Evolutionary conservation across 2,329 filamentous ascomycete genomes (phyloP).

Genomic region (Fusarium sp.): DNA sequence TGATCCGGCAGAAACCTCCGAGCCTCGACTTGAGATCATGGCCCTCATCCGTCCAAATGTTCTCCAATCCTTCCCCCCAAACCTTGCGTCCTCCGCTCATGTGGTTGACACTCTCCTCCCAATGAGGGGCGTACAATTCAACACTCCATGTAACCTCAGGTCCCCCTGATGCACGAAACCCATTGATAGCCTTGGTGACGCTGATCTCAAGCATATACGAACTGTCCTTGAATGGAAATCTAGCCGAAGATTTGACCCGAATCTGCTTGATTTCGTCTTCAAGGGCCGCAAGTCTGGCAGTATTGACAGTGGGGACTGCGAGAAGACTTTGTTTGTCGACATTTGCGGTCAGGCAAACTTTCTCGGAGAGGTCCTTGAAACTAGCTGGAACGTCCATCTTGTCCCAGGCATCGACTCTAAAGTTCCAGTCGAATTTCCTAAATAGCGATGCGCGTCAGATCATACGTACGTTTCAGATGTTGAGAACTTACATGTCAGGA

Average conservation of each 20-base stretch:
- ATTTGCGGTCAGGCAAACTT: slow-evolving; percentile 33
- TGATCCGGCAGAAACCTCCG: slow-evolving; percentile 45
- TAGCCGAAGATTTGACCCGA: slow-evolving; percentile 44
- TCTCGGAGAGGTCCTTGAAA: slow-evolving; percentile 38
- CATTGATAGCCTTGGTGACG: slow-evolving; percentile 46
- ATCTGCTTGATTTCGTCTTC: slow-evolving; percentile 32
- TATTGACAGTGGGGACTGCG: slow-evolving; percentile 26
- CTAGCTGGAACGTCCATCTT: slow-evolving; percentile 29
- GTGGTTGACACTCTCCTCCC: slow-evolving; percentile 53
- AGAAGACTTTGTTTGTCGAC: slow-evolving; percentile 18
- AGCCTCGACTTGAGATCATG: slow-evolving; percentile 45
- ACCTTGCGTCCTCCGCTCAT: slow-evolving; percentile 44
- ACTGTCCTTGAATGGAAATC: slow-evolving; percentile 48
- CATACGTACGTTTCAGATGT: too few relatives aligned
- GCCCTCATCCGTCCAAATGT: slow-evolving; percentile 50
- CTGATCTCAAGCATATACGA: slow-evolving; percentile 51
- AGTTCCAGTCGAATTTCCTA: slow-evolving; percentile 52
- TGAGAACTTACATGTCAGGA: slow-evolving; percentile 51
- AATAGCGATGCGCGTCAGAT: slow-evolving; percentile 17
- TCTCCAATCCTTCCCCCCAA: slow-evolving; percentile 47
- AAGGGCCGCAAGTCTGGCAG: slow-evolving; percentile 12
- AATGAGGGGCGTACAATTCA: slow-evolving; percentile 51
- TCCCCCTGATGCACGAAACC: slow-evolving; percentile 10
- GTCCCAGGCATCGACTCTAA: slow-evolving; percentile 47
- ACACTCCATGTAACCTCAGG: slow-evolving; percentile 48